These are phyloP conservation scores for Jamesozyma gamospora DNA, from an alignment of 805 yeast genomes.

Conservation along the genomic window DNA sequence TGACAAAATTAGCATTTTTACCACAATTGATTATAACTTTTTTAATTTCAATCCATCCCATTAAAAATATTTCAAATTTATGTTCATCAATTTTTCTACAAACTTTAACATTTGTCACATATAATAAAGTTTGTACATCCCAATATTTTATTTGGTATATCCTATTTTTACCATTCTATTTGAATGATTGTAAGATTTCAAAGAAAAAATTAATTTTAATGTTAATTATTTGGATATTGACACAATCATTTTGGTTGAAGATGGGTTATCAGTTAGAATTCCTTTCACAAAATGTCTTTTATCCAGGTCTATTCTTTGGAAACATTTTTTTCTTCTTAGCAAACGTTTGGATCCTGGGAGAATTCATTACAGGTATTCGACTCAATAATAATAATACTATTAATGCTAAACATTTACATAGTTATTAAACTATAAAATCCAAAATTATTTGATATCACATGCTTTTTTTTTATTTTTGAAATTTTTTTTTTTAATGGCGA, in stretches of 20 bases:
- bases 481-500: too few relatives aligned
- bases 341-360: slow-evolving; percentile 52
- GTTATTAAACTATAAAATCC: too few relatives aligned
- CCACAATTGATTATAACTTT: slow-evolving; percentile 61
- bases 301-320: slow-evolving; percentile 45
- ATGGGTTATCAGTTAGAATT: slow-evolving; percentile 78
- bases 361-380: slow-evolving; percentile 38
- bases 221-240: slow-evolving; percentile 49
- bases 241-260: slow-evolving; percentile 72
- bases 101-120: slow-evolving; percentile 67
- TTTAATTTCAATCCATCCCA: slow-evolving; percentile 15
- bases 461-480: too few relatives aligned
- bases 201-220: slow-evolving; percentile 34
- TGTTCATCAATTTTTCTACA: slow-evolving; percentile 43
- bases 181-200: slow-evolving; percentile 37
- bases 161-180: slow-evolving; percentile 67
- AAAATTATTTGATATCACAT: too few relatives aligned
- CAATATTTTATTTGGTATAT: slow-evolving; percentile 95
- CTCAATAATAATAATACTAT: too few relatives aligned
- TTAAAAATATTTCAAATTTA: too few relatives aligned
- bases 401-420: too few relatives aligned
- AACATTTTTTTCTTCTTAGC: slow-evolving; percentile 49
- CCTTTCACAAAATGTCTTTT: slow-evolving; percentile 56
- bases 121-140: slow-evolving; percentile 80
- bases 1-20: slow-evolving; percentile 53